Percentiles rank a stretch among this genome's conserved stretches.
These are phyloP conservation scores for Spathaspora sp. DNA, from an alignment of 1,139 yeast genomes.

Conservation along the genomic window DNA sequence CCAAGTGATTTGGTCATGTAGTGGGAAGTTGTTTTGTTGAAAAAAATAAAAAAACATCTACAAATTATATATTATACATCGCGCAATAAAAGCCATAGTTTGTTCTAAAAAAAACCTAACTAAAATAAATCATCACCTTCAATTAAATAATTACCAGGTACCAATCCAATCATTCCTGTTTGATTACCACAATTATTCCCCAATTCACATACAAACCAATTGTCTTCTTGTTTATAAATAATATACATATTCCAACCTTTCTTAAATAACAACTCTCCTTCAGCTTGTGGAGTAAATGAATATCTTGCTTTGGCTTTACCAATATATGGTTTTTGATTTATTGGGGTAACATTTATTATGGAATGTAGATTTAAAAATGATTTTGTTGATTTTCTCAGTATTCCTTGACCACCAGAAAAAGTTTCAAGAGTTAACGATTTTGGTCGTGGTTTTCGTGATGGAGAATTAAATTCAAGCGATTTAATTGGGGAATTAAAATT, in stretches of 20 bases:
- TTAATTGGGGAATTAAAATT: slow-evolving; percentile 9
- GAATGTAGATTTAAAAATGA: slow-evolving; percentile 35
- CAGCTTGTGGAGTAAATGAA: slow-evolving; percentile 71
- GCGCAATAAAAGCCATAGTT: slow-evolving; percentile 1
- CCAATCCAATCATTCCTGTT: slow-evolving; percentile 61
- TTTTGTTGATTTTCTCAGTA: slow-evolving; percentile 31
- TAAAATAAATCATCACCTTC: slow-evolving; percentile 28
- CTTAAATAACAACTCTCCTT: slow-evolving; percentile 74
- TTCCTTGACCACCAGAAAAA: slow-evolving; percentile 6
- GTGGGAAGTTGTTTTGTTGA: neutral
- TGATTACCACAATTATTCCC: slow-evolving; percentile 43
- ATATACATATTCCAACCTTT: slow-evolving; percentile 75
- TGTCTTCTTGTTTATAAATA: slow-evolving; percentile 76
- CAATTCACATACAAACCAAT: slow-evolving; percentile 88
- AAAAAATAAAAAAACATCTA: neutral
- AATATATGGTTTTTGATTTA: slow-evolving; percentile 52
- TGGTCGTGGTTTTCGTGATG: slow-evolving; percentile 25
- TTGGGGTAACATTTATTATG: slow-evolving; percentile 29
- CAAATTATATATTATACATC: neutral
- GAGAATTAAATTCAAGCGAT: neutral
- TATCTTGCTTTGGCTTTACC: slow-evolving; percentile 67
- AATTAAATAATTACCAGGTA: slow-evolving; percentile 73
- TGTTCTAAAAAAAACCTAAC: neutral
- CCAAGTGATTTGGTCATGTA: slow-evolving; percentile 15
- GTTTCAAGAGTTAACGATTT: slow-evolving; percentile 36